phyloP scores from a whole-genome alignment of 257 asterid genomes.

The Forsythia viridissima region DNA sequence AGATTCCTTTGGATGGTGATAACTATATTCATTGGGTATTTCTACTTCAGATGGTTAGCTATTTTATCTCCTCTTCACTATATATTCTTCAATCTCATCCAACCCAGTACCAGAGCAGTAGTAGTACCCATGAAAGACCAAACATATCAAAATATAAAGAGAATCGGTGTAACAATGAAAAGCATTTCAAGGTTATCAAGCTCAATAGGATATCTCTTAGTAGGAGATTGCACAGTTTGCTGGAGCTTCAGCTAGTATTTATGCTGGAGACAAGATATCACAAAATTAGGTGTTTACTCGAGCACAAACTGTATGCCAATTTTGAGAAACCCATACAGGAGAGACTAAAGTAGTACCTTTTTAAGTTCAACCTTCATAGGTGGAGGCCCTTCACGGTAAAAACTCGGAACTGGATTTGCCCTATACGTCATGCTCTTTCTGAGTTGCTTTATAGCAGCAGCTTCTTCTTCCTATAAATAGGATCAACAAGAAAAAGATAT shows the following conservation, averaged over 20 bases:
- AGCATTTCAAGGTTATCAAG: background rate
- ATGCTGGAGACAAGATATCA: background rate
- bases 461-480: slow-evolving; percentile 77
- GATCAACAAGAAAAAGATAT: slow-evolving; percentile 1
- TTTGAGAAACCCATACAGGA: background rate
- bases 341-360: slow-evolving; percentile 47
- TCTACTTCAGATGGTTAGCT: background rate
- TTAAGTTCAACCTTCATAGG: slow-evolving; percentile 72
- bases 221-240: background rate
- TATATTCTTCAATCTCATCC: background rate
- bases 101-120: background rate
- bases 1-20: background rate
- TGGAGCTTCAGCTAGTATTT: background rate
- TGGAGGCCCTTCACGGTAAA: slow-evolving; percentile 87
- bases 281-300: background rate
- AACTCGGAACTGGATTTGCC: slow-evolving; percentile 94
- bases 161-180: background rate
- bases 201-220: background rate
- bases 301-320: background rate
- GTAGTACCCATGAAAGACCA: background rate
- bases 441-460: slow-evolving; percentile 69
- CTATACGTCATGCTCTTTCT: slow-evolving; percentile 74
- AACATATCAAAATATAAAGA: background rate
- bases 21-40: background rate
- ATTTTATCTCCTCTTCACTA: background rate